Percentiles rank a stretch among this genome's conserved stretches.
Evolutionary conservation across 2,329 filamentous ascomycete genomes (phyloP).

Genomic region (Colletotrichum coccodes): DNA sequence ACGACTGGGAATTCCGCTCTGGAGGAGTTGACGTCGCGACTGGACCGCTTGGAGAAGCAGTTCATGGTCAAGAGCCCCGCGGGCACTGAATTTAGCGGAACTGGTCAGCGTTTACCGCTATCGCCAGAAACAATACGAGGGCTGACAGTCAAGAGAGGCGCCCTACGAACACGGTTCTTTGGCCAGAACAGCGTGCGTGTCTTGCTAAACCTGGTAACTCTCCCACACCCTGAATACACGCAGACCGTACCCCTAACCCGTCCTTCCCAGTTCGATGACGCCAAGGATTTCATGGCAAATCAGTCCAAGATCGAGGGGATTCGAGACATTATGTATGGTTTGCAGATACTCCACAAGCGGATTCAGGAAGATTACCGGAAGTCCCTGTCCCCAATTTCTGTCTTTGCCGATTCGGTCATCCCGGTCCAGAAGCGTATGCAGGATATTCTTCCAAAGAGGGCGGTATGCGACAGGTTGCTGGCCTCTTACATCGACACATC

Average conservation of each 20-base stretch:
- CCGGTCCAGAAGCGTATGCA: slow-evolving; percentile 67
- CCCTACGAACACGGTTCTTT: slow-evolving; percentile 59
- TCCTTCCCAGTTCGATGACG: slow-evolving; percentile 59
- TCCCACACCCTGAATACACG: slow-evolving; percentile 8
- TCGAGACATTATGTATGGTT: slow-evolving; percentile 53
- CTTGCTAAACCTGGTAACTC: slow-evolving; percentile 61
- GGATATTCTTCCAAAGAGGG: slow-evolving; percentile 62
- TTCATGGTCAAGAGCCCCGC: slow-evolving; percentile 54
- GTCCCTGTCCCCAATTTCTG: slow-evolving; percentile 60
- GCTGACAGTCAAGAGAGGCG: slow-evolving; percentile 59
- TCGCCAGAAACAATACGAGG: slow-evolving; percentile 59
- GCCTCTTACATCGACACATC: slow-evolving; percentile 59
- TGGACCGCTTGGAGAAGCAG: slow-evolving; percentile 65
- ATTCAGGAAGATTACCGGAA: slow-evolving; percentile 59
- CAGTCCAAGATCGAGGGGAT: slow-evolving; percentile 51
- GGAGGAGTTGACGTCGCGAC: slow-evolving; percentile 59
- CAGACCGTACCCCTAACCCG: slow-evolving; percentile 26
- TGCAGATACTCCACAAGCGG: slow-evolving; percentile 58
- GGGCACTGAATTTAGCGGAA: slow-evolving; percentile 47
- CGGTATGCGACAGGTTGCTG: slow-evolving; percentile 62
- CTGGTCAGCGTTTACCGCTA: slow-evolving; percentile 43
- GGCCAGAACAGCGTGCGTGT: slow-evolving; percentile 64
- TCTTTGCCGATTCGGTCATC: slow-evolving; percentile 69
- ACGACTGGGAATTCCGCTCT: slow-evolving; percentile 46
- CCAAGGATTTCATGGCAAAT: slow-evolving; percentile 60